Base-by-base conservation (phyloP, 1,139 yeast species). In the Groenewaldozyma auringiensis region DNA sequence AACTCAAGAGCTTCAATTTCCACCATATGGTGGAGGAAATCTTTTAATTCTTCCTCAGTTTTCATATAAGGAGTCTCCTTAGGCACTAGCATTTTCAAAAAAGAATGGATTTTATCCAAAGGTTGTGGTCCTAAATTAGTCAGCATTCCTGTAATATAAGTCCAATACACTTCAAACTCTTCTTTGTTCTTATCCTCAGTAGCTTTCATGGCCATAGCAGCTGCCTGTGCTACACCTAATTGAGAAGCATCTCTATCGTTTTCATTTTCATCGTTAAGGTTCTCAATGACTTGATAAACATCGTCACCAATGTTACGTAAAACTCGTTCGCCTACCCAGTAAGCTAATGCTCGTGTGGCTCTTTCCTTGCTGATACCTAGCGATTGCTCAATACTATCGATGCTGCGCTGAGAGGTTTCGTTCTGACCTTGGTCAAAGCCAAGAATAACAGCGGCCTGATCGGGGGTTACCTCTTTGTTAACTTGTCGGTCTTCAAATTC, bases 361-460 rank as follows among this genome's bases (percentile, higher is more conserved):
- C 56, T 43, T 0, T 54, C 50, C 1, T 53, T 50, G 2, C 57
- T 55, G 55, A 72, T 58, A 2, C 50, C 51, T 8, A 60, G 50
- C 21, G 45, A 44, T 9, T 39, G 41, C 37, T 46, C 40, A 14
- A 63, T 43, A 36, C 53, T 53, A 2, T 44, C 46, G 2, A 58
- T 21, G 14, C 45, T 36, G 47, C 55, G 53, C 4, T 35, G 38
- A 8, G 8, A 4, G 11, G 11, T 25, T n/a, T n/a, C n/a, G 29
- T 25, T 25, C 11, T 25, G 42, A 11, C 59, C 58, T 1, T 66
- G 74, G 46, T 76, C 68, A 56, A 85, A 84, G 35, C 74, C 62
- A 17, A 70, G 64, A 17, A 85, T 74, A 2, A 83, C 75, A 0
- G 83, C 69, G 1, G 94, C 94, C 52, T 81, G 79, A 29, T 78